phyloP scores from a whole-genome alignment of 192 early-diverging fungal genomes.

The Cetraspora pellucida region DNA sequence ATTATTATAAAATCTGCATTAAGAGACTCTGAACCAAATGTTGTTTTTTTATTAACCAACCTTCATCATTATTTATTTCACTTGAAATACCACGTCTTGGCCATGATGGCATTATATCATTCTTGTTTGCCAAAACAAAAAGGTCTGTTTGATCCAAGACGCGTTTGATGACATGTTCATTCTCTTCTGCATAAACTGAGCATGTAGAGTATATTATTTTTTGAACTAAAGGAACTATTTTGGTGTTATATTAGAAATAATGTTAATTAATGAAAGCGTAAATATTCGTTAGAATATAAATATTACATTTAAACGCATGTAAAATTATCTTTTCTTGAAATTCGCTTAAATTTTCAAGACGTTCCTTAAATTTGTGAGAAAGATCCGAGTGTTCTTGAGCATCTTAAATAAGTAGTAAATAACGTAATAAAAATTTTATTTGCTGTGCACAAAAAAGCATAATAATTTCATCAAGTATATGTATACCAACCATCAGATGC shows the following conservation, averaged over 20 bases:
- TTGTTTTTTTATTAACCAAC: slow-evolving; percentile 33
- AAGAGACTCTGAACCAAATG: background rate
- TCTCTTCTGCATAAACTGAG: slow-evolving; percentile 89
- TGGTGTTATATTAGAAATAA: background rate
- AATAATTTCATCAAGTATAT: too few relatives aligned
- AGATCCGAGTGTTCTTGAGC: slow-evolving; percentile 38
- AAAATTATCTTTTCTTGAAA: slow-evolving; percentile 81
- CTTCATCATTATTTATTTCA: slow-evolving; percentile 48
- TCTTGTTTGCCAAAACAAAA: slow-evolving; percentile 58
- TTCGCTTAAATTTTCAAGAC: slow-evolving; percentile 76
- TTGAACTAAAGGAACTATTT: slow-evolving; percentile 74
- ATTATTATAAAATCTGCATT: background rate
- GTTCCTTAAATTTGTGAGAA: slow-evolving; percentile 50
- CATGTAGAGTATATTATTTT: slow-evolving; percentile 95
- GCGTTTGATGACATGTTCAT: slow-evolving; percentile 84
- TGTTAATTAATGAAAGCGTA: background rate
- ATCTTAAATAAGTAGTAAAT: slow-evolving; percentile 40
- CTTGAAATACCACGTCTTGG: slow-evolving; percentile 69
- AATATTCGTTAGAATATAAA: slow-evolving; percentile 26
- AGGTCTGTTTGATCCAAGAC: slow-evolving; percentile 49
- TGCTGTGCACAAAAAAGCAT: too few relatives aligned
- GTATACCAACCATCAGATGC: slow-evolving; percentile 47
- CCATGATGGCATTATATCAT: slow-evolving; percentile 78
- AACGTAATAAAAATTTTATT: background rate
- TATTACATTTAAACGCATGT: slow-evolving; percentile 79